These are phyloP conservation scores for Castanea mollissima DNA, from an alignment of 306 rosid species.

Conservation along the genomic window DNA sequence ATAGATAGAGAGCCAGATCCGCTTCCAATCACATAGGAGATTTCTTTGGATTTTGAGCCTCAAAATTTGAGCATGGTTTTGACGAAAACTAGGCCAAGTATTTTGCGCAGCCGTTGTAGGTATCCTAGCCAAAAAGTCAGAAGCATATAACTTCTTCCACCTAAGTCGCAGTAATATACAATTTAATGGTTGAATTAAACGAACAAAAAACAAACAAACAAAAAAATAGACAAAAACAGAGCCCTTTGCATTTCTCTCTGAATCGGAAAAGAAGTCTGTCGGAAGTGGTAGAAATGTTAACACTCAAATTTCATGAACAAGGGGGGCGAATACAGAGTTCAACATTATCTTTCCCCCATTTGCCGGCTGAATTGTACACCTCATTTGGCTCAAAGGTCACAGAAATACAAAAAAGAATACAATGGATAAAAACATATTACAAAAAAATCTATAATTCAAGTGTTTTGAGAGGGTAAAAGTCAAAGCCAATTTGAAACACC, in stretches of 20 bases:
- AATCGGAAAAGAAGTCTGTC: conserved; percentile 14
- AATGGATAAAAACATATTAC: conserved; percentile 27
- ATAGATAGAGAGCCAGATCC: background rate
- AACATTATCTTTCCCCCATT: conserved; percentile 23
- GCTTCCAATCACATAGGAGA: background rate
- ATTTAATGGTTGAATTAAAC: background rate
- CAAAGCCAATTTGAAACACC: conserved; percentile 35
- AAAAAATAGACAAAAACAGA: background rate
- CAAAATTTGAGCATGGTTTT: too few species aligned
- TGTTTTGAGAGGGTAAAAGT: conserved; percentile 23
- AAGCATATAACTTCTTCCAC: background rate
- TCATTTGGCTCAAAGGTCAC: conserved; percentile 34
- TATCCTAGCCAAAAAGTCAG: background rate
- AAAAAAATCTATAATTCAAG: conserved; percentile 42
- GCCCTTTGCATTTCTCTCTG: conserved; percentile 1
- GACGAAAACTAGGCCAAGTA: background rate
- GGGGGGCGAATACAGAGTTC: conserved; percentile 32
- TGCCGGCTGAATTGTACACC: conserved; percentile 50
- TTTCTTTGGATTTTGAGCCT: background rate
- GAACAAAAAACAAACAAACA: background rate
- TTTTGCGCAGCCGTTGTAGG: background rate
- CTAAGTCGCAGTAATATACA: conserved; percentile 4
- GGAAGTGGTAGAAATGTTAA: conserved; percentile 23
- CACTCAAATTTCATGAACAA: conserved; percentile 31
- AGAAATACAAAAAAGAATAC: conserved; percentile 37